Evolutionary conservation across 345 rosid species (phyloP).

Genomic region (Turritis glabra): DNA sequence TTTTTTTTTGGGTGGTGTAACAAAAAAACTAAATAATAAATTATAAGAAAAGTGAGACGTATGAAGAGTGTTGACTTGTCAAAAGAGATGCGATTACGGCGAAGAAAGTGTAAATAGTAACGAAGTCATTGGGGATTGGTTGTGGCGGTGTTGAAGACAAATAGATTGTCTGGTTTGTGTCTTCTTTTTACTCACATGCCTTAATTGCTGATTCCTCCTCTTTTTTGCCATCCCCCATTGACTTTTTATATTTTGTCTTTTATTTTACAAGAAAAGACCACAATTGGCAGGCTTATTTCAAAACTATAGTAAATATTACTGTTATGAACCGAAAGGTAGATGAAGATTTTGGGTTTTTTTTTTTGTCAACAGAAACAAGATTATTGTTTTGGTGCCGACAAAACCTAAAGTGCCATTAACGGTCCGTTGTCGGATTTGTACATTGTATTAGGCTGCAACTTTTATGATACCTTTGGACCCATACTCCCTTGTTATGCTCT

Average conservation of each 20-base stretch:
- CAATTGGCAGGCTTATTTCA: neutral
- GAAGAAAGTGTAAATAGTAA: constrained; percentile 37
- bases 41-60: constrained; percentile 6
- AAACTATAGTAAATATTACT: neutral
- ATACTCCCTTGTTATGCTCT: constrained; percentile 18
- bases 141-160: constrained; percentile 38
- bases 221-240: constrained; percentile 29
- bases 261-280: neutral
- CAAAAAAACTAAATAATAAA: constrained; percentile 13
- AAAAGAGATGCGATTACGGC: constrained; percentile 40
- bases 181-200: constrained; percentile 36
- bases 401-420: constrained; percentile 25
- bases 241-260: constrained; percentile 1
- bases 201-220: constrained; percentile 25
- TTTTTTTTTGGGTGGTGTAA: constrained; percentile 10
- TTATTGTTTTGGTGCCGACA: constrained; percentile 35
- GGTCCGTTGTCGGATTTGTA: constrained; percentile 22
- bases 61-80: constrained; percentile 56
- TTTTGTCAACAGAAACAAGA: neutral
- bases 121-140: constrained; percentile 37
- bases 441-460: constrained; percentile 7
- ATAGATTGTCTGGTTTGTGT: constrained; percentile 30
- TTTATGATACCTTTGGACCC: neutral
- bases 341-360: neutral
- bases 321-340: constrained; percentile 19